Base-by-base conservation (phyloP, 306 rosid genomes). In the Leucaena leucocephala region DNA sequence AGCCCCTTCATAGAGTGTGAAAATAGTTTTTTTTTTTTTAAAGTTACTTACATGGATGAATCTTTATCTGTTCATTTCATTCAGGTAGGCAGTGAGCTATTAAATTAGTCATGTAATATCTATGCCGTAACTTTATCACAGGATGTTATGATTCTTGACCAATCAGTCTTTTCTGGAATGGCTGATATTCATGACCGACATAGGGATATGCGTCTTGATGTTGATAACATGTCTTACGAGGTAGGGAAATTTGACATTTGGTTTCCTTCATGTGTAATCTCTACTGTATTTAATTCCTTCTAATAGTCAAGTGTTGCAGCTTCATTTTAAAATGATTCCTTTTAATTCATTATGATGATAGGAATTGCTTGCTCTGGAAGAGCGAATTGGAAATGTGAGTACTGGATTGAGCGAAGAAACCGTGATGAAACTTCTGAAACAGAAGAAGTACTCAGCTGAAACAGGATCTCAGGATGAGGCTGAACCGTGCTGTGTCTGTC, bases 111-210 rank as follows among this genome's bases (percentile, higher is more conserved):
- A 33, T 73, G 40, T 82, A 67, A 78, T 80, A 67, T 12, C 68
- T 35, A 10, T 77, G 74, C 27, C 77, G 83, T 62, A 45, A 74
- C 72, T 75, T 74, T 85, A 27, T 84, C 34, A 43, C 87, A 93
- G 97, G 98, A 93, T 84, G 94, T 93, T 38, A 90, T 93, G 98
- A 81, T 93, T 84, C 93, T 93, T 50, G 97, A 93, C 36, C 96
- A 88, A 71, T 88, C 96, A 0, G 82, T 93, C 16, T 87, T 91
- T 76, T 89, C 89, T 61, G 97, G 94, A 78, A 80, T 93, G 82
- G 97, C 91, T 75, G 94, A 91, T 83, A 75, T 89, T 71, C 93
- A 91, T 35, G 98, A 93, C 62, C 85, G 93, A 48, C 97, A 93
- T 71, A 85, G 97, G 82, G 98, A 91, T 52, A 93, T 93, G 98